A percentile compares a stretch with the other conserved stretches of the same genome.
Evolutionary conservation across 257 asterid species (phyloP).

Genomic region (Knoxia roxburghii): DNA sequence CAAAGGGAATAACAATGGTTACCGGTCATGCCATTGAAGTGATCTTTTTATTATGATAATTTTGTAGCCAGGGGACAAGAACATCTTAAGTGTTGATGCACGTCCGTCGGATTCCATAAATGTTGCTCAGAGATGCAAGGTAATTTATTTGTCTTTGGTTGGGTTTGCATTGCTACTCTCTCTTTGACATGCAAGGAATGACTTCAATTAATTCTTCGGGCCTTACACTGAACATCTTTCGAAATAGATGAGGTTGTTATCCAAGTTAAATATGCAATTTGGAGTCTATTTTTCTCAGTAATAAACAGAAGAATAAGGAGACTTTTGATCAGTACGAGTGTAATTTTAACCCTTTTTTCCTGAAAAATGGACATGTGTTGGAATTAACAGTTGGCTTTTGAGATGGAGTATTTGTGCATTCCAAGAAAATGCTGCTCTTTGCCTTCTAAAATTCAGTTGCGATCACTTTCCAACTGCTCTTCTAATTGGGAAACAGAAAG

Average conservation of each 20-base stretch:
- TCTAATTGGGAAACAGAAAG: background rate
- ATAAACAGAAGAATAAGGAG: background rate
- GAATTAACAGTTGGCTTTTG: background rate
- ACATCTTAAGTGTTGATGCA: conserved; percentile 28
- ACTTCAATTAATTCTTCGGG: too few species aligned
- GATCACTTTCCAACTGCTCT: background rate
- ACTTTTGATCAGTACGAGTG: background rate
- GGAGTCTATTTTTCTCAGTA: background rate
- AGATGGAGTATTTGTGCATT: background rate
- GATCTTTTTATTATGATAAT: background rate
- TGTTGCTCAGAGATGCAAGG: conserved; percentile 42
- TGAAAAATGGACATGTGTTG: background rate
- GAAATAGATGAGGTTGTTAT: background rate
- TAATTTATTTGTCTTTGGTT: conserved; percentile 12
- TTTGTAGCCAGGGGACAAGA: conserved; percentile 31
- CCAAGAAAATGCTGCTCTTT: background rate
- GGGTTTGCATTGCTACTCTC: background rate
- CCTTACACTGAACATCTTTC: background rate
- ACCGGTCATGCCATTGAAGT: background rate
- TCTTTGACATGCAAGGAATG: too few species aligned
- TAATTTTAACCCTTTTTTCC: background rate
- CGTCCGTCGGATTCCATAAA: conserved; percentile 46
- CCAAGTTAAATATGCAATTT: background rate
- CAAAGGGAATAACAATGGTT: background rate
- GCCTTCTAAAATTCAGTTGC: background rate